These are phyloP conservation scores for Jacaranda copaia DNA, from an alignment of 257 asterid genomes.

Conservation along the genomic window DNA sequence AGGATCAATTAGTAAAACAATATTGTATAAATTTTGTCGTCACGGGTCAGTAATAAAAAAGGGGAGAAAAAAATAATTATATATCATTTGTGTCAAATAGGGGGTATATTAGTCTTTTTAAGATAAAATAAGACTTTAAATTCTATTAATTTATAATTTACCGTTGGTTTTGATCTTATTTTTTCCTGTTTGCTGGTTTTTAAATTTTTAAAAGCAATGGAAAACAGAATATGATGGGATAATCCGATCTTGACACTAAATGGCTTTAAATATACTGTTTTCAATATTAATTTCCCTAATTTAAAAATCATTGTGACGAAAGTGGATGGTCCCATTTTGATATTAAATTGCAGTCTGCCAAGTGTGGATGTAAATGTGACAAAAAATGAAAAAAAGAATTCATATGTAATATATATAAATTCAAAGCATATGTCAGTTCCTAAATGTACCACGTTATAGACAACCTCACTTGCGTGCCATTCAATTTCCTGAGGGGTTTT, in stretches of 20 bases:
- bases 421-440: not conserved
- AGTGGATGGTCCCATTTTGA: constrained; percentile 4
- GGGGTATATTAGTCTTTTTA: constrained; percentile 2
- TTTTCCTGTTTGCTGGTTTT: constrained; percentile 2
- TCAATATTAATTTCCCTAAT: not conserved
- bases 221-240: not conserved
- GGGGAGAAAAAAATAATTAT: no score
- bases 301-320: not conserved
- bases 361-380: constrained; percentile 30
- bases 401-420: not conserved
- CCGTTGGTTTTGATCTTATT: constrained; percentile 20
- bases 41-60: no score
- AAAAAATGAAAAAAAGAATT: constrained; percentile 1
- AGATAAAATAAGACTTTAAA: constrained; percentile 1
- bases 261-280: not conserved
- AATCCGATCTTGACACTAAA: constrained; percentile 3
- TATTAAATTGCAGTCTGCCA: constrained; percentile 28
- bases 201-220: not conserved
- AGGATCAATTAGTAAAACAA: no score
- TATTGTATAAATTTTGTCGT: no score
- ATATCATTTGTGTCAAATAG: no score
- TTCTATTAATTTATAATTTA: constrained; percentile 21
- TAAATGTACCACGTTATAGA: not conserved
- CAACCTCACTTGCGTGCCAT: not conserved
- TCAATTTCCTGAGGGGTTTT: not conserved